Conservation (phyloP, 129 eudicot species). For the Logfia minima region DNA sequence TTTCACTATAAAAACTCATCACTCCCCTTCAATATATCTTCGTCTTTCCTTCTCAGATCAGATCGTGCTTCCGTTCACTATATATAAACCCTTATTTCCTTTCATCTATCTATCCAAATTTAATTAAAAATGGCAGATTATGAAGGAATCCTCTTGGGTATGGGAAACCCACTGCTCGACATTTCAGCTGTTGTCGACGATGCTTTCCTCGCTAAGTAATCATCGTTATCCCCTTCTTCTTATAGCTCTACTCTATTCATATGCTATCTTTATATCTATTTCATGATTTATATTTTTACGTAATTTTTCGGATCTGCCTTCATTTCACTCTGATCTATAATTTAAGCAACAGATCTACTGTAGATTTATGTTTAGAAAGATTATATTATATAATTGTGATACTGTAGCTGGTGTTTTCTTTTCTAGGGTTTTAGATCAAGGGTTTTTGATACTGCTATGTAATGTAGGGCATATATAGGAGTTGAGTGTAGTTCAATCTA, state of each 20-base stretch:
- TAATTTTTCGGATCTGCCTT: constrained; percentile 26
- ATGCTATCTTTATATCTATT: neutral
- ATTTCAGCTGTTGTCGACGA: constrained; percentile 79
- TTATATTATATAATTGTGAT: neutral
- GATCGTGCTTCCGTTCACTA: constrained; percentile 2
- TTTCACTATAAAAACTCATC: neutral
- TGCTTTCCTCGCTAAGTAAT: constrained; percentile 65
- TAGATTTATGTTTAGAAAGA: neutral
- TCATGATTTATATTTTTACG: neutral
- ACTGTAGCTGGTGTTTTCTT: neutral
- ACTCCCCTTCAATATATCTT: constrained; percentile 25
- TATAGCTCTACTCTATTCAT: neutral
- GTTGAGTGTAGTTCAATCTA: constrained; percentile 7
- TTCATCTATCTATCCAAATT: neutral
- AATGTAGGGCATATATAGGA: constrained; percentile 4
- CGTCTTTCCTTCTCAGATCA: constrained; percentile 28
- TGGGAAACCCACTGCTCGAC: constrained; percentile 95
- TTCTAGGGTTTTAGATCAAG: constrained; percentile 25
- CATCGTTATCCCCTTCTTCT: neutral
- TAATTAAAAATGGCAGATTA: constrained; percentile 30
- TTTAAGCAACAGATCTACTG: constrained; percentile 17
- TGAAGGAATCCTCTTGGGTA: constrained; percentile 72
- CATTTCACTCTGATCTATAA: constrained; percentile 19
- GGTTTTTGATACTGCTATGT: constrained; percentile 12
- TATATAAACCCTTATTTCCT: neutral